A percentile compares a stretch with the other conserved stretches of the same genome.
Conservation (phyloP, 202 grass and related monocot species). For the Digitaria exilis region DNA sequence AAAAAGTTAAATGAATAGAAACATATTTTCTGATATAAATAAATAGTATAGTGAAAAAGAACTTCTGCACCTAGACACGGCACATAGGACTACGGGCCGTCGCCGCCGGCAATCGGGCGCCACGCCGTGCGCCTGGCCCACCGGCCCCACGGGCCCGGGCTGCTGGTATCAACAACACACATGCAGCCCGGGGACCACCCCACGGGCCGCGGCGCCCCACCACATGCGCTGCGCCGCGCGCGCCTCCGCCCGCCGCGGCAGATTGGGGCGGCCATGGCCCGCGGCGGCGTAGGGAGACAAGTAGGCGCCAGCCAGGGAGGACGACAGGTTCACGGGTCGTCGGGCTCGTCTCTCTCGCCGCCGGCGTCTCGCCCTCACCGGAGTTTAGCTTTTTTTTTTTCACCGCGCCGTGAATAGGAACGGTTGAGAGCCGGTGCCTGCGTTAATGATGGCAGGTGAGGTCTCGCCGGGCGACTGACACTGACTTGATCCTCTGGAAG, state of each 20-base stretch:
- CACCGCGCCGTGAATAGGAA: no score
- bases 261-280: no score
- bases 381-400: not conserved
- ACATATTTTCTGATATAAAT: no score
- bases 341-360: not conserved
- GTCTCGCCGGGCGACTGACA: no score
- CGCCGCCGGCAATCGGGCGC: not conserved
- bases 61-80: no score
- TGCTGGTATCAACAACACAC: conserved; percentile 51
- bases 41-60: no score
- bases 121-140: not conserved
- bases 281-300: not conserved
- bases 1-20: no score
- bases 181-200: conserved; percentile 46
- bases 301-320: conserved; percentile 1
- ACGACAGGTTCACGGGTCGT: conserved; percentile 7
- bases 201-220: not conserved
- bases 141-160: not conserved
- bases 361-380: not conserved
- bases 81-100: not conserved
- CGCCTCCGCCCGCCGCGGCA: no score
- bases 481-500: no score
- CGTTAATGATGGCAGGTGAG: no score
- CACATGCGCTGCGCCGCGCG: conserved; percentile 49
- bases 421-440: no score